Percentiles rank a stretch among this genome's conserved stretches.
phyloP scores from a whole-genome alignment of 768 basidiomycete genomes.

The Tricholoma sp. region DNA sequence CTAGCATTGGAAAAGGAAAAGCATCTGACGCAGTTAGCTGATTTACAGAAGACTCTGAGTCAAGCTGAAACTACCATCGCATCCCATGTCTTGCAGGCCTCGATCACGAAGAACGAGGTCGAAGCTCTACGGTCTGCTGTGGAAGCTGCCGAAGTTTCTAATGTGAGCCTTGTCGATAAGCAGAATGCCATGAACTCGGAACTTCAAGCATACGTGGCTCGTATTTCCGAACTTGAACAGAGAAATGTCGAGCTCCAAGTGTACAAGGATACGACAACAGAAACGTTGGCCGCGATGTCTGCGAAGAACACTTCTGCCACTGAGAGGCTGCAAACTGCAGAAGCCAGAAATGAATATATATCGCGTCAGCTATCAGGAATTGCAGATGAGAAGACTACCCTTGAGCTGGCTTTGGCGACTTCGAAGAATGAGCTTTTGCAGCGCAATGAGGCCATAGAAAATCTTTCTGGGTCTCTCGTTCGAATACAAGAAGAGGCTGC shows the following conservation, averaged over 20 bases:
- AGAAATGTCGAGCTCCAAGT: not conserved
- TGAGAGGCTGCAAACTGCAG: not conserved
- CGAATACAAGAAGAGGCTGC: not conserved
- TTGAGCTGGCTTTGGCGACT: not conserved
- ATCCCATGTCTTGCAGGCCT: conserved; percentile 7
- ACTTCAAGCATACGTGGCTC: not conserved
- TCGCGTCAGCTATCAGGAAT: conserved; percentile 5
- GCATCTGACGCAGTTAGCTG: conserved; percentile 7
- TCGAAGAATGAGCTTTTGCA: not conserved
- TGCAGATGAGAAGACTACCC: conserved; percentile 3
- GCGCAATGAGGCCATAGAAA: not conserved
- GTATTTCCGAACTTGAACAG: conserved; percentile 4
- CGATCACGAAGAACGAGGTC: conserved; percentile 4
- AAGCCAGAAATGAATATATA: not conserved
- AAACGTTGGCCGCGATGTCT: not conserved
- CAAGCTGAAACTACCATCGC: conserved; percentile 4
- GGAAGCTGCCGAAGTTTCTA: not conserved
- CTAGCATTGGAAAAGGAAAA: conserved; percentile 11
- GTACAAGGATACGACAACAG: not conserved
- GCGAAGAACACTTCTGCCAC: conserved; percentile 2
- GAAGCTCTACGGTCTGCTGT: conserved; percentile 2
- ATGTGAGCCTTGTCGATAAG: not conserved
- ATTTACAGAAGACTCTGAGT: conserved; percentile 8
- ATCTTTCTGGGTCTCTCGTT: not conserved
- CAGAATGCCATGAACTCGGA: not conserved